Conservation (phyloP, 2,329 filamentous ascomycete genomes). For the Pseudocercospora pini-densiflorae region DNA sequence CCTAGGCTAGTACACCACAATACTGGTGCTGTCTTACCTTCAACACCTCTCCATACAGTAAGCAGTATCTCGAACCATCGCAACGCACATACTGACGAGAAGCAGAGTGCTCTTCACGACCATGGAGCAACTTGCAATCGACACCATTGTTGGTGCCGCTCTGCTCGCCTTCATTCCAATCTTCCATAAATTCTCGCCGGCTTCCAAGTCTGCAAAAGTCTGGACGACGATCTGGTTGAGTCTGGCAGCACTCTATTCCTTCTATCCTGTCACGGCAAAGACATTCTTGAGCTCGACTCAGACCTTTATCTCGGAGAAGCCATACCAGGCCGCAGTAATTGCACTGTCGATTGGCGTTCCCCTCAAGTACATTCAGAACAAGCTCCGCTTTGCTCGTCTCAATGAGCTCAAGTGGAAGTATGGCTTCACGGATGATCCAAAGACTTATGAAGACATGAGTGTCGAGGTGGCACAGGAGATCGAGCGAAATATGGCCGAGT, state of each 20-base stretch:
- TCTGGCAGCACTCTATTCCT: background rate
- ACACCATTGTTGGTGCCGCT: background rate
- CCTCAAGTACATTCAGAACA: conserved; percentile 13
- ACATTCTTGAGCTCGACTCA: background rate
- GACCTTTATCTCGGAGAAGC: background rate
- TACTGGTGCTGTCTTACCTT: background rate
- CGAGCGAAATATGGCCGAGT: conserved; percentile 18
- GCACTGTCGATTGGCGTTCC: background rate
- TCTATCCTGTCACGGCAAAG: background rate
- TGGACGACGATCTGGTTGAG: conserved; percentile 12
- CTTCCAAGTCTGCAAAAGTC: conserved; percentile 11
- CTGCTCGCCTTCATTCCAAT: conserved; percentile 3
- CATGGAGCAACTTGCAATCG: background rate
- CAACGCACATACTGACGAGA: background rate
- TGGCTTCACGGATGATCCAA: conserved; percentile 16
- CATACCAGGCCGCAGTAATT: background rate
- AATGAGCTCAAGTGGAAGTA: conserved; percentile 19
- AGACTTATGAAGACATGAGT: conserved; percentile 15
- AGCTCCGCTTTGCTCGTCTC: conserved; percentile 13
- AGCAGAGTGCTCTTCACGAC: background rate
- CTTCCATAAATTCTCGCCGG: conserved; percentile 5
- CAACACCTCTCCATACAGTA: background rate
- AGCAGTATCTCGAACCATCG: background rate
- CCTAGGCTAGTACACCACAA: background rate
- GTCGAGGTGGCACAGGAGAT: conserved; percentile 15